Conservation (phyloP, 441 rosid species). For the Raphanus hybrid region DNA sequence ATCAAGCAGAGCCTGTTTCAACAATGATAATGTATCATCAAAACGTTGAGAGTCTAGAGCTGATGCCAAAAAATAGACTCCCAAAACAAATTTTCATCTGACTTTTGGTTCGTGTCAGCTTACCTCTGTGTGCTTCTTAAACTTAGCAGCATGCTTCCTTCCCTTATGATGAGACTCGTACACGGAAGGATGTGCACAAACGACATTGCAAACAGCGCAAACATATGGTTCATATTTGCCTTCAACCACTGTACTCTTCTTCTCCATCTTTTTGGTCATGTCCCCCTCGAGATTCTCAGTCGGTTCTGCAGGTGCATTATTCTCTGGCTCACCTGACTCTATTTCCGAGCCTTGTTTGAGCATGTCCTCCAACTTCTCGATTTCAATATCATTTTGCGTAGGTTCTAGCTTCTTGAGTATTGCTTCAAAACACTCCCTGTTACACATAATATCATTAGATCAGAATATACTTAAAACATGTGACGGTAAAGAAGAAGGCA, state of each 20-base stretch:
- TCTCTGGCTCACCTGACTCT: not conserved
- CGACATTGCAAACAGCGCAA: conserved; percentile 23
- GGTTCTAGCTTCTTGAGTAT: conserved; percentile 22
- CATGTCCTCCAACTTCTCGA: conserved; percentile 11
- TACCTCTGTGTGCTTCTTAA: conserved; percentile 10
- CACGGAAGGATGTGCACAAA: not conserved
- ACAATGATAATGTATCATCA: conserved; percentile 43
- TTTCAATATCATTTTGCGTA: not conserved
- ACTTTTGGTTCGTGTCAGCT: not conserved
- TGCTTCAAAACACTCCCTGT: conserved; percentile 23
- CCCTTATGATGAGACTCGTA: conserved; percentile 25
- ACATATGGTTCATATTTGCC: conserved; percentile 10
- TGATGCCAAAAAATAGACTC: too few relatives aligned
- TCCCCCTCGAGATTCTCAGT: conserved; percentile 2
- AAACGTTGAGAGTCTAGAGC: too few relatives aligned
- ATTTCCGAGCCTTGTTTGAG: conserved; percentile 16
- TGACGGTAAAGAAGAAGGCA: not conserved
- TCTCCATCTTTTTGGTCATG: conserved; percentile 10
- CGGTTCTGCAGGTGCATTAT: not conserved
- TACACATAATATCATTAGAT: not conserved
- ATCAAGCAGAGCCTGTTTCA: conserved; percentile 61
- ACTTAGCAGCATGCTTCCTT: conserved; percentile 24
- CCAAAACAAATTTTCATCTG: conserved; percentile 8
- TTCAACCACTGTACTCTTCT: conserved; percentile 25
- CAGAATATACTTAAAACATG: not conserved